Evolutionary conservation across 176 grass and related monocot genomes (phyloP), one percentile per base, ranked within the genome.

Genomic region (Elaeis guineensis): DNA sequence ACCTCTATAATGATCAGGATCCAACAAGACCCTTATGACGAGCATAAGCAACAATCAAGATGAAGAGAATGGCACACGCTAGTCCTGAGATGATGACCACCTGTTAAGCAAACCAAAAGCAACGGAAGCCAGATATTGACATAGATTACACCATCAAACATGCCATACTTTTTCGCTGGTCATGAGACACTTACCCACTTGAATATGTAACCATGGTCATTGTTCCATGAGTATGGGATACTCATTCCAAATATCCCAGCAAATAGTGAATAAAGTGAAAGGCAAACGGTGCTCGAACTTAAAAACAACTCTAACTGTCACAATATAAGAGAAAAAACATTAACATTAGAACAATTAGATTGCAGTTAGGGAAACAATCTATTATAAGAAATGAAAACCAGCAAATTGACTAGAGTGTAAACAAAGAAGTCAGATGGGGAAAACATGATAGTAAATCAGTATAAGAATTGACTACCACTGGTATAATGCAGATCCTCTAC

Each of bases 161-260:
- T 24, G 4, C 19, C 22, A 54, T 30, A 55, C 24, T n/a, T 17
- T 35, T 71, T 72, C 51, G n/a, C 35, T 68, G 39, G 49, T 53
- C 57, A 25, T 30, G 4, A 30, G 29, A n/a, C n/a, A 48, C 16
- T 72, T 83, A 98, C 93, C 87, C 88, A 98, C 89, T 92, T 98
- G 67, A 73, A 92, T 44, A 98, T 1, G 15, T 85, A 86, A 55
- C 81, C 79, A 64, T 98, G 78, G 73, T 17, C 8, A 6, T 80
- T n/a, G 19, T 98, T 98, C 84, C 93, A 98, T 21, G 87, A 75
- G 69, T 98, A 98, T n/a, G 93, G 93, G 69, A 98, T 92, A 63
- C 92, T 98, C 93, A 98, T 98, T 61, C 93, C 93, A 68, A 98
- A 98, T 51, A 98, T 64, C 77, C 82, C 93, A 65, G 82, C 93